Conservation (phyloP, 345 rosid genomes). For the Melaleuca quinquenervia region DNA sequence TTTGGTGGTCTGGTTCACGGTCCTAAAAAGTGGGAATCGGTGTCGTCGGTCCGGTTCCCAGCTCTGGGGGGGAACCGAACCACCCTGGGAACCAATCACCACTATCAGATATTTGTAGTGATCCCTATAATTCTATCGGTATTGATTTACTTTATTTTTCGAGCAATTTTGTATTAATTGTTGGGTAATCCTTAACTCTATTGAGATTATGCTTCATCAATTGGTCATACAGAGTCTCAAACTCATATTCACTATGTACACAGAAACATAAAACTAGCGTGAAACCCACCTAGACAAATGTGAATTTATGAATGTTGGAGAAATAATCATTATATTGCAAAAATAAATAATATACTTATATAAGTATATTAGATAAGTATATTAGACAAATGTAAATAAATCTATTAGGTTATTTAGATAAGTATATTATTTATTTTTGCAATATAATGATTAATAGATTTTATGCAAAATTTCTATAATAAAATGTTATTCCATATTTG, state of each 20-base stretch:
- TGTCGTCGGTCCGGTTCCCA: too few relatives aligned
- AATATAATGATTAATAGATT: too few relatives aligned
- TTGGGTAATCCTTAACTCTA: neutral
- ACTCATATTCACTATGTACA: neutral
- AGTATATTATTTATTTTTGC: too few relatives aligned
- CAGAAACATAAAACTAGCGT: neutral
- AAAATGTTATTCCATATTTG: neutral
- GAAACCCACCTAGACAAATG: neutral
- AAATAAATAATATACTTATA: neutral
- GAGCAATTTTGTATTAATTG: neutral
- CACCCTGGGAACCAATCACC: too few relatives aligned
- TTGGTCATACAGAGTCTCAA: neutral
- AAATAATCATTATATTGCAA: neutral
- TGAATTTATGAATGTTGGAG: too few relatives aligned
- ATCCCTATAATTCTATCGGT: neutral
- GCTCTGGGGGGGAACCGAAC: too few relatives aligned
- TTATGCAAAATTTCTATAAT: neutral
- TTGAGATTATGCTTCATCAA: neutral
- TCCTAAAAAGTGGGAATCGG: too few relatives aligned
- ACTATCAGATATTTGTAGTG: neutral
- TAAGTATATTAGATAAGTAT: too few relatives aligned
- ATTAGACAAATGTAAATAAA: too few relatives aligned
- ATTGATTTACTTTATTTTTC: neutral
- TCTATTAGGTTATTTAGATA: too few relatives aligned
- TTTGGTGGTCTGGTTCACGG: too few relatives aligned